Conservation (phyloP, 768 basidiomycete genomes). For the Lactifluus echinatus region DNA sequence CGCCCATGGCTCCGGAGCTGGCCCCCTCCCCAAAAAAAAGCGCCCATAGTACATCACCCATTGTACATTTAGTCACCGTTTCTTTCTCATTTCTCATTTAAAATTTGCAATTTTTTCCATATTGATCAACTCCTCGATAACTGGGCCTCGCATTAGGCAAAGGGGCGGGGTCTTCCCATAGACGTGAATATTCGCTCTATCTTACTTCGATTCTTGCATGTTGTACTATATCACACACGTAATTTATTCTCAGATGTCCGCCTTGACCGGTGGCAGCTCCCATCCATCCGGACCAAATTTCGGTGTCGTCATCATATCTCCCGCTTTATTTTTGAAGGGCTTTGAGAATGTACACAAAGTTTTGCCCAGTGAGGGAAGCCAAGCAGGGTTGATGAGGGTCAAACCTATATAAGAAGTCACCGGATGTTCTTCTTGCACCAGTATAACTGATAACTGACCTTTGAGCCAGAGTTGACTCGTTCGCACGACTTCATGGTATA, state of each 20-base stretch:
- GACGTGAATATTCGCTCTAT: slow-evolving; percentile 1
- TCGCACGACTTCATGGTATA: slow-evolving; percentile 75
- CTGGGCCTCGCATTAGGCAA: background rate
- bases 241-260: slow-evolving; percentile 14
- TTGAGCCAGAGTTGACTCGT: slow-evolving; percentile 73
- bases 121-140: background rate
- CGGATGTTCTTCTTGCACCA: background rate
- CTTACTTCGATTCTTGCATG: background rate
- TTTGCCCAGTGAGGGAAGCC: slow-evolving; percentile 76
- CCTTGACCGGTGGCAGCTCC: slow-evolving; percentile 69
- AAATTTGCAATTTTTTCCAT: background rate
- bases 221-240: slow-evolving; percentile 11
- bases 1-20: background rate
- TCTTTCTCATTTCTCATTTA: background rate
- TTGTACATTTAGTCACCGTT: background rate
- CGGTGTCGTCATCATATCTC: slow-evolving; percentile 68
- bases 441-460: slow-evolving; percentile 39
- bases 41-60: background rate
- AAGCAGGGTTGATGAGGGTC: slow-evolving; percentile 79
- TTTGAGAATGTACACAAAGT: slow-evolving; percentile 86
- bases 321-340: slow-evolving; percentile 59
- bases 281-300: slow-evolving; percentile 80
- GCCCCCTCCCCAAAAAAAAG: slow-evolving; percentile 11
- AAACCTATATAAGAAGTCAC: slow-evolving; percentile 40
- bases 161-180: background rate